Evolutionary conservation across 208 protist species (phyloP), one percentile per base, ranked within the genome.

Genomic region (Wallacemonas sp.): DNA sequence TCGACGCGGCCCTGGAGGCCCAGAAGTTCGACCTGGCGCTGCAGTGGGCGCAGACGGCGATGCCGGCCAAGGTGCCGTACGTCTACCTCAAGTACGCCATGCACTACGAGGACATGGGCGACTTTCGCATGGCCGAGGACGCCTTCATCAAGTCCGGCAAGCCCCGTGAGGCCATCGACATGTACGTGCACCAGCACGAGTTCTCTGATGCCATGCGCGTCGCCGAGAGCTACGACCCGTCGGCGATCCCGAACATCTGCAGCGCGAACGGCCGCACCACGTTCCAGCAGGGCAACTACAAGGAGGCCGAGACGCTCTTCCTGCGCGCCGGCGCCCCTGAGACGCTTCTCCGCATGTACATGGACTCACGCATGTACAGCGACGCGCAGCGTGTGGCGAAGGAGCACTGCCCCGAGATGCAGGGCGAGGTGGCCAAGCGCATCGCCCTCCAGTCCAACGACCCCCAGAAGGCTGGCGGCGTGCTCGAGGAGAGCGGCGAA

Each of bases 81-180:
- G 94, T 99, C 24, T 97, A 99, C 68, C 80, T 99, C 34, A 98
- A 98, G 79, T 92, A 98, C 76, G 98, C 98, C 8, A 98, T 99
- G 90, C 84, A 89, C 76, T 94, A 99, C 65, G 98, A 99, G 76
- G 97, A 99, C 81, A 95, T 98, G 68, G 91, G 90, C 36, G 88
- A 97, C 65, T 97, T 97, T 76, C 92, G 88, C 55, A 92, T 94
- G 82, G 98, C 98, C 27, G 98, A 99, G 81, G 94, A 94, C 44
- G 95, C 98, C 52, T 99, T 99, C 74, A 68, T 99, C 55, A 95
- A 94, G 62, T 97, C 98, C 16, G 90, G 93, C 57, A 98, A 98
- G 80, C 97, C 97, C 29, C 94, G 92, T 24, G 94, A 99, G 85
- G 94, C 95, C 56, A 96, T 99, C 52, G 92, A 97, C 70, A 99